Percentiles rank a stretch among this genome's conserved stretches.
phyloP scores from a whole-genome alignment of 805 yeast genomes.

The Yarrowia bubula region DNA sequence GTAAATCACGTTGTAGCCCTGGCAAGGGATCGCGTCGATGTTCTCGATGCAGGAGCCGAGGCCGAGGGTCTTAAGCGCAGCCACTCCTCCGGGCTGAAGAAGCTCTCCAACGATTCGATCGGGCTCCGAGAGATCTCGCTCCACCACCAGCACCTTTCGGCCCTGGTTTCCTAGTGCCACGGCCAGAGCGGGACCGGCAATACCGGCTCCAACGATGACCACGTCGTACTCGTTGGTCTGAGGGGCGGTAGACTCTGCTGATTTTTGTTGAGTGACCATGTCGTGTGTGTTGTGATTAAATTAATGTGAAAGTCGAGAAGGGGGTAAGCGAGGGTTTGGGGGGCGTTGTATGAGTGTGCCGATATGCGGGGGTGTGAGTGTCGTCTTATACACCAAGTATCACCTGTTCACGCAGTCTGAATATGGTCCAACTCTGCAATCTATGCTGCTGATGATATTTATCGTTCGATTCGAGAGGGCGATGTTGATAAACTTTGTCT shows the following conservation, averaged over 20 bases:
- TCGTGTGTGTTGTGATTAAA: conserved; percentile 1
- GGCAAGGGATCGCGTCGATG: conserved; percentile 72
- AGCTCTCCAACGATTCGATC: conserved; percentile 97
- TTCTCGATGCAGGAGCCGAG: conserved; percentile 71
- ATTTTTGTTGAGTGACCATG: not conserved
- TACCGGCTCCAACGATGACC: conserved; percentile 97
- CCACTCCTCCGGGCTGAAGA: conserved; percentile 94
- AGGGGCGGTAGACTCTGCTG: not conserved
- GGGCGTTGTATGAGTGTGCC: not conserved
- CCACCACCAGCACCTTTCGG: conserved; percentile 70
- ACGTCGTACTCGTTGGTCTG: conserved; percentile 57
- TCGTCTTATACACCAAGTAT: conserved; percentile 6
- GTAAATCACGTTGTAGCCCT: conserved; percentile 79
- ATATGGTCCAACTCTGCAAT: conserved; percentile 17
- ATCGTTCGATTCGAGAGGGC: conserved; percentile 16
- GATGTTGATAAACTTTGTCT: conserved; percentile 5
- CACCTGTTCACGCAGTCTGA: conserved; percentile 9
- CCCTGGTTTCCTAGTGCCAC: conserved; percentile 89
- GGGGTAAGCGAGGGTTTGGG: not conserved
- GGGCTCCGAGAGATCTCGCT: conserved; percentile 88
- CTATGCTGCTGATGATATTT: conserved; percentile 18
- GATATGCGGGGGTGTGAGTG: not conserved
- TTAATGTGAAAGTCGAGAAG: not conserved
- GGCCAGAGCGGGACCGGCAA: conserved; percentile 91
- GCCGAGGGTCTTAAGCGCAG: conserved; percentile 77